Conservation (phyloP, 768 basidiomycete genomes). For the Crepidotus variabilis region DNA sequence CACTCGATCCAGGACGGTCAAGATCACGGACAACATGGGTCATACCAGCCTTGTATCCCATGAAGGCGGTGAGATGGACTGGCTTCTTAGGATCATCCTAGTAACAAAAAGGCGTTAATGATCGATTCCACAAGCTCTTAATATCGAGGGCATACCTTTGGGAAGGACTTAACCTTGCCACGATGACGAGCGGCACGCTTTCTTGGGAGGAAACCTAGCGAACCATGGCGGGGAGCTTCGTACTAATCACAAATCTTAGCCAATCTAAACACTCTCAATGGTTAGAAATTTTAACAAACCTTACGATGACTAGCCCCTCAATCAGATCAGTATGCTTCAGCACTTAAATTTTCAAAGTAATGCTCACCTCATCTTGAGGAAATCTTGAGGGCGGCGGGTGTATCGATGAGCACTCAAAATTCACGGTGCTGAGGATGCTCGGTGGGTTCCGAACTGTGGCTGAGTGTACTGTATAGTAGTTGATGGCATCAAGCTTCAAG, state of each 20-base stretch:
- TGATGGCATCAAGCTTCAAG: neutral
- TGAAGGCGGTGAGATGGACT: slow-evolving; percentile 94
- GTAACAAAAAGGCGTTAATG: slow-evolving; percentile 2
- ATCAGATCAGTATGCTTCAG: slow-evolving; percentile 9
- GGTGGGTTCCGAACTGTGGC: slow-evolving; percentile 38
- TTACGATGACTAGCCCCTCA: slow-evolving; percentile 71
- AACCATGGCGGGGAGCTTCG: slow-evolving; percentile 98
- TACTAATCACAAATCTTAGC: slow-evolving; percentile 47
- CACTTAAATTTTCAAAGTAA: slow-evolving; percentile 1
- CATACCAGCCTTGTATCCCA: slow-evolving; percentile 99
- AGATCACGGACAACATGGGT: slow-evolving; percentile 99
- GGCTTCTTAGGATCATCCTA: slow-evolving; percentile 99
- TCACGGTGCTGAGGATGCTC: slow-evolving; percentile 18
- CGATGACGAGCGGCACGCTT: slow-evolving; percentile 97
- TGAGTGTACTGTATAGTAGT: slow-evolving; percentile 37
- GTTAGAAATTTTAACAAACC: slow-evolving; percentile 40
- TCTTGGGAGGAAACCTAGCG: slow-evolving; percentile 94
- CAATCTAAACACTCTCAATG: slow-evolving; percentile 9
- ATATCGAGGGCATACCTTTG: slow-evolving; percentile 60
- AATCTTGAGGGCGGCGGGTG: slow-evolving; percentile 37
- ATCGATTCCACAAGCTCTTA: neutral
- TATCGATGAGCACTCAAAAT: slow-evolving; percentile 26
- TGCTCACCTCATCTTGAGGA: slow-evolving; percentile 63
- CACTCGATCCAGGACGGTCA: slow-evolving; percentile 98
- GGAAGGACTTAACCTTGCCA: slow-evolving; percentile 99